Evolutionary conservation across 352 stramenopile genomes (phyloP).

Genomic region (Globisporangium spiculum): DNA sequence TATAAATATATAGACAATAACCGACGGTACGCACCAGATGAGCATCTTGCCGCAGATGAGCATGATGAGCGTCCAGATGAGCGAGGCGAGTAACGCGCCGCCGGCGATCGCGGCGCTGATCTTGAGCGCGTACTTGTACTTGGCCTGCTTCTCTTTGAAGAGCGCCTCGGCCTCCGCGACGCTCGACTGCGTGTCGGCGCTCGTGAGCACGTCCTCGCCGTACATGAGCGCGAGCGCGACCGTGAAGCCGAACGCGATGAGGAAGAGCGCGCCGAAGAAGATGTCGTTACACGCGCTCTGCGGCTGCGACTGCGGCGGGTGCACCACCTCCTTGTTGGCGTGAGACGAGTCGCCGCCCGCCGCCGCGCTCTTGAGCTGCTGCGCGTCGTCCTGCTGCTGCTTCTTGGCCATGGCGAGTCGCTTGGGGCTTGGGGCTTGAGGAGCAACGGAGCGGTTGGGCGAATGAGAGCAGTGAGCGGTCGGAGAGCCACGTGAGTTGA

Average conservation of each 20-base stretch:
- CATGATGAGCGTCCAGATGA: conserved; percentile 56
- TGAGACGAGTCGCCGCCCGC: conserved; percentile 6
- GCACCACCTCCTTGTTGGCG: conserved; percentile 16
- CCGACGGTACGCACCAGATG: conserved; percentile 37
- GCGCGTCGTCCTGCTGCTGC: not conserved
- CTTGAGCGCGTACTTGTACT: conserved; percentile 55
- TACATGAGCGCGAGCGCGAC: conserved; percentile 25
- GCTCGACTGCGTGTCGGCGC: conserved; percentile 12
- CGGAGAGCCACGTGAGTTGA: not conserved
- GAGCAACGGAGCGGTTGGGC: not conserved
- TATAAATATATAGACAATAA: not conserved
- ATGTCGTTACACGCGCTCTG: conserved; percentile 26
- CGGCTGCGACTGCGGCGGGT: conserved; percentile 24
- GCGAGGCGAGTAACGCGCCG: conserved; percentile 32
- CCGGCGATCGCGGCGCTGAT: conserved; percentile 47
- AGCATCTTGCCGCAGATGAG: conserved; percentile 55
- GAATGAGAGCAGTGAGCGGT: not conserved
- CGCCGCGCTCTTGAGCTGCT: conserved; percentile 11
- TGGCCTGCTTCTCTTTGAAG: conserved; percentile 45
- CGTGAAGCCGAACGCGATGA: conserved; percentile 24
- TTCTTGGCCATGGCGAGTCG: conserved; percentile 7
- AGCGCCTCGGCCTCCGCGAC: conserved; percentile 14
- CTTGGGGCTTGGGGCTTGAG: not conserved
- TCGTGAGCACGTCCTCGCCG: conserved; percentile 26
- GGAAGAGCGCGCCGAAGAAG: conserved; percentile 26